These are phyloP conservation scores for Entomortierella lignicola DNA, from an alignment of 192 early-diverging fungal species.

Conservation along the genomic window DNA sequence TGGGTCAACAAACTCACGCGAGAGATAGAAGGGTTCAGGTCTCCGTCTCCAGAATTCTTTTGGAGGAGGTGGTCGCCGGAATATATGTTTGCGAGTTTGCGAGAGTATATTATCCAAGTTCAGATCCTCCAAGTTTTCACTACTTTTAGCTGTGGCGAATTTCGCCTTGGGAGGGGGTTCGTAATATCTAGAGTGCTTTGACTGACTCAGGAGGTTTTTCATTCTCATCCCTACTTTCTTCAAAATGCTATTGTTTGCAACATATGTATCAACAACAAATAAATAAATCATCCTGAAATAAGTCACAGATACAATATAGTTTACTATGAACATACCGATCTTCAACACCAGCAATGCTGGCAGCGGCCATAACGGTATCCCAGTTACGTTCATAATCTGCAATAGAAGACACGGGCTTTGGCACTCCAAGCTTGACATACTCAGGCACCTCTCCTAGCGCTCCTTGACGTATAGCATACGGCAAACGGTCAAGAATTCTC, in stretches of 20 bases:
- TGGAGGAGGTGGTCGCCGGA: neutral
- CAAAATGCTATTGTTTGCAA: conserved; percentile 26
- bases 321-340: conserved; percentile 17
- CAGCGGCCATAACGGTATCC: conserved; percentile 46
- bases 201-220: conserved; percentile 21
- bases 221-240: conserved; percentile 32
- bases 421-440: conserved; percentile 4
- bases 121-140: neutral
- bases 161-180: conserved; percentile 3
- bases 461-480: conserved; percentile 41
- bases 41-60: neutral
- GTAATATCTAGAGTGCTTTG: neutral
- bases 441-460: conserved; percentile 22
- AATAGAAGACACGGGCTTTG: conserved; percentile 16
- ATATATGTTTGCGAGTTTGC: neutral
- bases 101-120: too few species aligned
- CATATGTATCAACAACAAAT: too few species aligned
- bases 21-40: conserved; percentile 1
- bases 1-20: conserved; percentile 17
- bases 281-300: too few species aligned
- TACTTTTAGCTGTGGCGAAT: neutral
- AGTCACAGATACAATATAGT: too few species aligned
- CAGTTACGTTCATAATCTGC: conserved; percentile 29
- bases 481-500: conserved; percentile 20
- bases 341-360: conserved; percentile 30